Base-by-base conservation (phyloP, 2,329 filamentous ascomycete species). In the Hypoxylon sp. region DNA sequence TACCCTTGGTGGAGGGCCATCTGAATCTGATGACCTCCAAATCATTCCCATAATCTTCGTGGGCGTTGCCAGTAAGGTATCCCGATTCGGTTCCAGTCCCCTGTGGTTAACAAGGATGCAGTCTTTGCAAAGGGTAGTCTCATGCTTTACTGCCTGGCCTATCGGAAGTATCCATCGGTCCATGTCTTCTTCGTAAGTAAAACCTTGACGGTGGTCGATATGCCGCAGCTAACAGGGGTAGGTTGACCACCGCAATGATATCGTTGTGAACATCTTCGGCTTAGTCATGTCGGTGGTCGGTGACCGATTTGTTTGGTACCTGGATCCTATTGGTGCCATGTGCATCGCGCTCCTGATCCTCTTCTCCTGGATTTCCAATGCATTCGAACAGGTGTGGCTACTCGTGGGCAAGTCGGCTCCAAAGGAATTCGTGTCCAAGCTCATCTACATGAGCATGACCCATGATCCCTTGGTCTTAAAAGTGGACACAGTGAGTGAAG, bases 381-480 rank as follows among this genome's bases (percentile, higher is more conserved):
- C 87, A 3, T 87, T 86, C 62, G 88, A 89, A 69, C 87, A 90
- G 68, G 86, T 90, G 13, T 87, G 86, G 82, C 82, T 89, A 24
- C 81, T 90, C 4, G 88, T 89, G 1, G 88, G 88, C 59, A 89
- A 88, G 70, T 83, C 86, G 1, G 88, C 88, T n/a, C 86, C 87
- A 1, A 82, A 82, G 19, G 85, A 86, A 60, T 87, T 86, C 71
- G 80, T 87, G 68, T 83, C 84, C 62, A 87, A 87, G 78, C 79
- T 87, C 69, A 85, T 87, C 61, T 88, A 88, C 74, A 81, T 87
- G 73, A 77, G 83, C 64, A 81, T 88, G 76, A 88, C 85, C 1
- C 86, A 88, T 72, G 85, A 87, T 68, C 74, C 72, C 62, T 84
- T 75, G 72, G 88, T 90, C 53, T 79, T 82, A 59, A 88, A 89